Evolutionary conservation across 129 eudicot species (phyloP).

Genomic region (Kitagawia praeruptora): DNA sequence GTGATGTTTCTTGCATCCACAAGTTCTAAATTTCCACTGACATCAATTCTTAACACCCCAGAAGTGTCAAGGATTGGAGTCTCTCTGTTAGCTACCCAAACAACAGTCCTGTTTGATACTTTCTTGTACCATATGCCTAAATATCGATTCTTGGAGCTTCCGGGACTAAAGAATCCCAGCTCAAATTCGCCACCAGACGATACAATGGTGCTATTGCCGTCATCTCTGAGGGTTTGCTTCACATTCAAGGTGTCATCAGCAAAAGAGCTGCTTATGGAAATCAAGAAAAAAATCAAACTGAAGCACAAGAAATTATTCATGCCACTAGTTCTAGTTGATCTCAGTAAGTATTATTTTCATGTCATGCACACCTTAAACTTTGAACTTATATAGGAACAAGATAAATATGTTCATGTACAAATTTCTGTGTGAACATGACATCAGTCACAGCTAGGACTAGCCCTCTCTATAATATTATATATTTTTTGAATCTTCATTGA

Average conservation of each 20-base stretch:
- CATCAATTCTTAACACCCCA: constrained; percentile 16
- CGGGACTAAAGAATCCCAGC: constrained; percentile 12
- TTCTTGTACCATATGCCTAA: constrained; percentile 11
- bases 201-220: constrained; percentile 1
- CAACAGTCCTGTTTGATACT: constrained; percentile 8
- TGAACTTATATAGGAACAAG: neutral
- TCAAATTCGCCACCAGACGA: constrained; percentile 1
- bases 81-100: no score
- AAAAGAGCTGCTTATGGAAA: neutral
- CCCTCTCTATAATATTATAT: neutral
- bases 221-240: constrained; percentile 8
- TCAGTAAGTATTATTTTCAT: neutral
- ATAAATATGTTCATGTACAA: neutral
- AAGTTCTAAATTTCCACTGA: constrained; percentile 10
- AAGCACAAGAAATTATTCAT: neutral
- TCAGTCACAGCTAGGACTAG: neutral
- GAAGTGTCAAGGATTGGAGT: constrained; percentile 19
- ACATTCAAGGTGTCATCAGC: neutral
- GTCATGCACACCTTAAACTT: neutral
- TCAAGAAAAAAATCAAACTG: neutral
- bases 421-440: neutral
- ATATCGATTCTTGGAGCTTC: constrained; percentile 7
- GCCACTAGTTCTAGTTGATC: neutral
- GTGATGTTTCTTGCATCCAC: neutral
- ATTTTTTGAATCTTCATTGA: neutral